Conservation (phyloP, 306 rosid genomes). For the Alnus rubra region DNA sequence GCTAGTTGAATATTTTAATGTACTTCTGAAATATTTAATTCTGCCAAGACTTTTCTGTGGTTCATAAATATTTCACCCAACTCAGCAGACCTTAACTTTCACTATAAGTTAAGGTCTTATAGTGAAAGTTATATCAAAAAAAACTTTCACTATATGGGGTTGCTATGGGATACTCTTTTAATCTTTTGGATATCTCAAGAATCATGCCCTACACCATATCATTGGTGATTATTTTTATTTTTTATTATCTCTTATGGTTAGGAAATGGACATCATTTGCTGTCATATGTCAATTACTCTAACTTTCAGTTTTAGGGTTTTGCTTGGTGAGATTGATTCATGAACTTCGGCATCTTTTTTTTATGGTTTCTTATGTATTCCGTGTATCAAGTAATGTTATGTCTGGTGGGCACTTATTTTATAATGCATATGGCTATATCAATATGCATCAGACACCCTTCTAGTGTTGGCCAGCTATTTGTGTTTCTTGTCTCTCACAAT, state of each 20-base stretch:
- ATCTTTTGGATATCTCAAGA: not conserved
- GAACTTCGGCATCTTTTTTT: not conserved
- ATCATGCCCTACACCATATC: not conserved
- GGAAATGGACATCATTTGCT: not conserved
- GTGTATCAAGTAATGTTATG: not conserved
- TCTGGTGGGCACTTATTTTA: not conserved
- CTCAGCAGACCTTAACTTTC: not conserved
- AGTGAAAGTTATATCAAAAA: no score
- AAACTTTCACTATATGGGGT: not conserved
- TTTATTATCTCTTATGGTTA: not conserved
- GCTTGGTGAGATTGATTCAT: not conserved
- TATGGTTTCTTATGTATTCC: not conserved
- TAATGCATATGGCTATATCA: not conserved
- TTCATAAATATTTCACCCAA: not conserved
- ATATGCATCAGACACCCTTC: not conserved
- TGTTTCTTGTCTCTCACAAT: not conserved
- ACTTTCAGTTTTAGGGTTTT: constrained; percentile 2
- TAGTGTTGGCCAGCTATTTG: not conserved
- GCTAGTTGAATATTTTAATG: not conserved
- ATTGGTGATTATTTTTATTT: not conserved
- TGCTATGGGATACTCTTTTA: not conserved
- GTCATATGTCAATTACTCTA: not conserved
- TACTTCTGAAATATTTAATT: not conserved
- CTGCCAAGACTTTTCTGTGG: not conserved
- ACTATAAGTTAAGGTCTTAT: not conserved